Conservation (phyloP, 164 flowering plant genomes). For the Vitis amurensis region DNA sequence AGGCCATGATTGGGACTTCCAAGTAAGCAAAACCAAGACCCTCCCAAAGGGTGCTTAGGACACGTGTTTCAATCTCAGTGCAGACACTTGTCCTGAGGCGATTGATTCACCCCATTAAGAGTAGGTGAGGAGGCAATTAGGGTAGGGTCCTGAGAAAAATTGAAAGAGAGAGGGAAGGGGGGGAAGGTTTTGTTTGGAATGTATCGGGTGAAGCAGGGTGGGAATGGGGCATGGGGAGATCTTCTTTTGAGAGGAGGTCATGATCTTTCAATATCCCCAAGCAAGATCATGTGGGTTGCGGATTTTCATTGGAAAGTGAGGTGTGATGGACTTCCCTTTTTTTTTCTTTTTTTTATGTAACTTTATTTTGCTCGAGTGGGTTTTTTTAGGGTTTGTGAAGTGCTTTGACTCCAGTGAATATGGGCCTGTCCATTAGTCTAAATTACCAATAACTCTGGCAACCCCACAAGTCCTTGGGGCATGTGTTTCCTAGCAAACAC, state of each 20-base stretch:
- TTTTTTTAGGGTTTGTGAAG: constrained; percentile 11
- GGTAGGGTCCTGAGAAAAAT: constrained; percentile 10
- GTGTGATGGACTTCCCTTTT: not conserved
- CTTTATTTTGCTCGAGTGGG: not conserved
- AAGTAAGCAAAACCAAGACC: constrained; percentile 23
- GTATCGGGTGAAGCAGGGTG: constrained; percentile 6
- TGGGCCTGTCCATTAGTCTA: constrained; percentile 1
- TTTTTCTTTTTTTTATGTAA: not conserved
- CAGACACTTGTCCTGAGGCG: constrained; percentile 8
- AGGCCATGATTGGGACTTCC: constrained; percentile 36
- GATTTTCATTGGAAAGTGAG: constrained; percentile 41
- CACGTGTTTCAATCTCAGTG: constrained; percentile 11
- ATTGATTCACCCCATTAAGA: not conserved
- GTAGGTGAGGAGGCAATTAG: constrained; percentile 15
- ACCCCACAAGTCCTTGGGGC: not conserved
- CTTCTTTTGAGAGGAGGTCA: constrained; percentile 33
- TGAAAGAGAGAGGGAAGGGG: not conserved
- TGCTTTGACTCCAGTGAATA: constrained; percentile 23
- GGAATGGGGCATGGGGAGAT: constrained; percentile 23
- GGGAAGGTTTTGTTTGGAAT: constrained; percentile 16
- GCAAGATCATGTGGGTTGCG: constrained; percentile 60
- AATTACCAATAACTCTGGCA: not conserved
- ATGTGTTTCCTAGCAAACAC: too few species aligned
- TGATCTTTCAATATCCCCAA: constrained; percentile 46
- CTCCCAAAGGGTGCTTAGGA: not conserved